Base-by-base conservation (phyloP, 371 early-diverging fungal genomes). In the Mortierella sp. region DNA sequence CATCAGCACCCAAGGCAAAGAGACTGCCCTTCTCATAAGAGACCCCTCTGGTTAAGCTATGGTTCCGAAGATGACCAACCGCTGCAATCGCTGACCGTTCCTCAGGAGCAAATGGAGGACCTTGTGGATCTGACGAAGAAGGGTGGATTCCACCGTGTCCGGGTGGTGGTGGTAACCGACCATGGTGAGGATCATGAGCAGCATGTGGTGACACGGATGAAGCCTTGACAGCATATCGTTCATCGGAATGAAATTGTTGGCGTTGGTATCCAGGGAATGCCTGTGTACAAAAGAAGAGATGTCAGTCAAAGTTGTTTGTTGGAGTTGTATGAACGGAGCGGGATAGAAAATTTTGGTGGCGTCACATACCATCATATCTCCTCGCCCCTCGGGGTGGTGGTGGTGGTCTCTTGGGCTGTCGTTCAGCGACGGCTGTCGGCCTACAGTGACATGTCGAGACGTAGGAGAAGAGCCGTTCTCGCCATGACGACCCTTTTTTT, bases 401-500 rank as follows among this genome's bases (percentile, higher is more conserved):
- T 58, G 60, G 1, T 43, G 51, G 21, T 79, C 79, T 48, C 75
- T 71, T 55, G 71, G 75, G 49, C 68, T 79, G 16, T 41, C 70
- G 43, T 32, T 46, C 11, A 43, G 11, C 4, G 74, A 32, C 32
- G 65, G 71, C 4, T 46, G 75, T 6, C 75, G 74, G 29, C 54
- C 41, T 46, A 60, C 72, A 29, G 72, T 10, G 24, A 35, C 60
- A 48, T 48, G 44, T 35, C 43, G 77, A 27, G 51, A 56, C 21
- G 44, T 46, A 12, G 79, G 79, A 6, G 74, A 76, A 6, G 74
- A 76, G 4, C 68, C 38, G 35, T 68, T 38, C 68, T 68, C 68
- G 21, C 38, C 38, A 68, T 68, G 41, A 21, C 68, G 38, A 56
- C 27, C 56, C 56, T 56, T 8, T 16, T 14, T 56, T 27, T 10